These are phyloP conservation scores for Suhomyces guaymorum DNA, from an alignment of 1,139 yeast genomes.

Conservation along the genomic window DNA sequence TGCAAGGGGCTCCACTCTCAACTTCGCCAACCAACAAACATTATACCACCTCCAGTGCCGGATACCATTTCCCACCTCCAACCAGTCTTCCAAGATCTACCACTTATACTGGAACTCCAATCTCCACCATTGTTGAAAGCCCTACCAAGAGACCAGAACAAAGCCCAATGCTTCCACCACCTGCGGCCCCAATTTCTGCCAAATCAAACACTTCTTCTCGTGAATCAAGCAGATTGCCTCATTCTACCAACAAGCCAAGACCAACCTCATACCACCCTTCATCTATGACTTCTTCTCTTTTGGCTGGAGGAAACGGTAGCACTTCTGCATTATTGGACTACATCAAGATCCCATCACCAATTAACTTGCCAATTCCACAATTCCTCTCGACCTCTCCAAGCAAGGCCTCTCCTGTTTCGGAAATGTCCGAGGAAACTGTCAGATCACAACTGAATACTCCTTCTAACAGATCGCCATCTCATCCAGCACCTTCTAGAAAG, in stretches of 20 bases:
- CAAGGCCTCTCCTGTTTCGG: conserved; percentile 24
- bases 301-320: conserved; percentile 22
- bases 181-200: conserved; percentile 16
- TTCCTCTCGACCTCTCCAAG: conserved; percentile 44
- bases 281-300: conserved; percentile 42
- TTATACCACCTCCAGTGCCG: conserved; percentile 5
- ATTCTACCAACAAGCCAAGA: conserved; percentile 60
- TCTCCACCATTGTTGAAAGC: conserved; percentile 49
- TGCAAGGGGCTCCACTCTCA: conserved; percentile 9
- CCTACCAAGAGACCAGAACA: conserved; percentile 31
- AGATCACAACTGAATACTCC: conserved; percentile 14
- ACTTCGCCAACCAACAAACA: conserved; percentile 12
- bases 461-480: conserved; percentile 9
- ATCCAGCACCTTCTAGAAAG: conserved; percentile 32
- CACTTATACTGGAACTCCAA: conserved; percentile 43
- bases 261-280: conserved; percentile 81
- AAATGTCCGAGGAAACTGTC: conserved; percentile 16
- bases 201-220: conserved; percentile 18
- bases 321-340: conserved; percentile 32
- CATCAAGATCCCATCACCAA: conserved; percentile 36
- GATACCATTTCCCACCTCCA: conserved; percentile 19
- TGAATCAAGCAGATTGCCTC: conserved; percentile 38
- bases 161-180: conserved; percentile 11
- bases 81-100: conserved; percentile 37
- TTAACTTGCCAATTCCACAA: conserved; percentile 34